Evolutionary conservation across 345 rosid genomes (phyloP), one percentile per base, ranked within the genome.

Genomic region (Eucalyptus erythrocorys): DNA sequence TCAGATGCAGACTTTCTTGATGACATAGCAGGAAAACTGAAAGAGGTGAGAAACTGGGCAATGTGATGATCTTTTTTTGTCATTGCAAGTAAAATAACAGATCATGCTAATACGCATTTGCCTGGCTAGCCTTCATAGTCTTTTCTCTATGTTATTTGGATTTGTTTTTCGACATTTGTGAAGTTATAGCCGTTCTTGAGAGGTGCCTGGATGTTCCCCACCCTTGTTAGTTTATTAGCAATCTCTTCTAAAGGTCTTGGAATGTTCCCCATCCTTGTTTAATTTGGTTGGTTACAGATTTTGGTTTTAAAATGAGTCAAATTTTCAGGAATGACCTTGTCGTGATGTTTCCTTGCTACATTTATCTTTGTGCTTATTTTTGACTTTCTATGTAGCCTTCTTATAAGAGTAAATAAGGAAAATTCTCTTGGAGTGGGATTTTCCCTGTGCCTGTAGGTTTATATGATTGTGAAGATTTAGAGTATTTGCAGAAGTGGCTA

Each of bases 21-120:
- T 92, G 99, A 97, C 92, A 98, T 98, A 86, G 94, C 98, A 88
- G 99, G 99, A 88, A 96, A 94, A 91, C 94, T 98, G 82, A 94
- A 90, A 90, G 98, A 96, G 97, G 99, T 97, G 50, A 87, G 95
- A 87, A 87, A 50, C 34, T 53, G 42, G 32, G 40, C 27, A 45
- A 15, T 64, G 37, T 61, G 71, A 79, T 81, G 61, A 40, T 57
- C 37, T 14, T 57, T 85, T n/a, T 66, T 88, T n/a, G 82, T 47
- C 64, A 85, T 50, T 85, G 43, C 45, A 5, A 40, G 11, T 34
- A 37, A 34, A 34, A 76, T 76, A 40, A 40, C 47, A 76, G 84
- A 76, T 76, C 84, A 6, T 76, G 47, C 84, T 76, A 40, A 12
- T 76, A 76, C 7, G 27, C 15, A 4, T 76, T 76, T 40, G 47